Percentiles rank a stretch among this genome's conserved stretches.
Conservation (phyloP, 441 rosid genomes). For the Euphorbia corollata region DNA sequence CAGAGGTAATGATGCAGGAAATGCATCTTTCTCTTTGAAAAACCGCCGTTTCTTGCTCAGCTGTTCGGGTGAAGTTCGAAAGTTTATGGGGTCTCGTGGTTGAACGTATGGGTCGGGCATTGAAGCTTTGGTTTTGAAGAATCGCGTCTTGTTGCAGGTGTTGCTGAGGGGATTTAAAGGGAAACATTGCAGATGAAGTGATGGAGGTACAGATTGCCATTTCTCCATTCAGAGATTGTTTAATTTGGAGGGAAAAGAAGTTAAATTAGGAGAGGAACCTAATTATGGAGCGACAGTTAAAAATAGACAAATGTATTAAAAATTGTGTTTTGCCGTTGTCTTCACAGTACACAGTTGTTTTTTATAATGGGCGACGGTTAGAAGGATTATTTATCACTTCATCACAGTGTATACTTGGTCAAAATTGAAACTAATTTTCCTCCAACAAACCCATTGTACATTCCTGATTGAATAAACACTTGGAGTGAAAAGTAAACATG, state of each 20-base stretch:
- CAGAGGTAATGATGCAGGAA: constrained; percentile 64
- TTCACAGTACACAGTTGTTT: too few species aligned
- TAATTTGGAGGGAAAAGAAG: not conserved
- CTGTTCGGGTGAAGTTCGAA: constrained; percentile 12
- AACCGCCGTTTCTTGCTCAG: constrained; percentile 27
- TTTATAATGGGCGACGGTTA: too few species aligned
- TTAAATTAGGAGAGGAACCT: too few species aligned
- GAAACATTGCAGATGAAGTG: constrained; percentile 26
- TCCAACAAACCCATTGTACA: too few species aligned
- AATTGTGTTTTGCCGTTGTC: too few species aligned
- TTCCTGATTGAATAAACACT: too few species aligned
- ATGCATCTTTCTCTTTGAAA: constrained; percentile 49
- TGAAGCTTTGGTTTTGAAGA: constrained; percentile 25
- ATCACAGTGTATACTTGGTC: too few species aligned
- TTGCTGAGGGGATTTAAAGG: constrained; percentile 22
- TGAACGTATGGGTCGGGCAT: not conserved
- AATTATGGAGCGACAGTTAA: too few species aligned
- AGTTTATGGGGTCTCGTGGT: not conserved
- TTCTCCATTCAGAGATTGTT: not conserved
- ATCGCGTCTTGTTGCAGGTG: constrained; percentile 9
- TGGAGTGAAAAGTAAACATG: too few species aligned
- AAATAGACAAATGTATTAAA: too few species aligned
- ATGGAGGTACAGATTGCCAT: constrained; percentile 1
- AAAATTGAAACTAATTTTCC: too few species aligned
- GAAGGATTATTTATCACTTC: too few species aligned